Evolutionary conservation across 495 filamentous ascomycete species (phyloP), one percentile per base, ranked within the genome.

Genomic region (Delitschia confertaspora): DNA sequence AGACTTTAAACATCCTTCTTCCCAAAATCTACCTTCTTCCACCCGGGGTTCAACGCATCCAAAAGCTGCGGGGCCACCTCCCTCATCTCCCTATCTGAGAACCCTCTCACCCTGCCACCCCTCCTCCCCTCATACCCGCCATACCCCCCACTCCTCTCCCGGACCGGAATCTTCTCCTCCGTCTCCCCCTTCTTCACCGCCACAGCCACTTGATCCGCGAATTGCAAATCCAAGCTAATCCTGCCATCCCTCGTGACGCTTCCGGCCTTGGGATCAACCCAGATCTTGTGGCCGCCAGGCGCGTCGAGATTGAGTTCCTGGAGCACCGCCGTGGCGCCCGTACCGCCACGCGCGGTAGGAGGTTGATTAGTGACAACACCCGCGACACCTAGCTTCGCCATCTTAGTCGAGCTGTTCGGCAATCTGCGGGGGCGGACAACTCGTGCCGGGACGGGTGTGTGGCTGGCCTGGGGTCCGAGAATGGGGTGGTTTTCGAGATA

Each of bases 401-500:
- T 13, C 38, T 21, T 19, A 2, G 40, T 34, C 23, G 30, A 39
- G 13, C 6, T 13, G 0, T 13, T 33, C n/a, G 14, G 30, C 0
- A 33, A 56, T 0, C 34, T 31, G n/a, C 74, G 61, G 30, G 63
- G 61, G 14, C 44, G 36, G 19, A 95, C 43, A 22, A 93, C 69
- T 42, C 91, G 75, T 2, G 81, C 82, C 57, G 75, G 63, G 2
- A 91, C 70, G 0, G 85, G 75, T 6, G 76, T 53, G 45, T 74
- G 71, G 25, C 66, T 52, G 10, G 65, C 64, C 57, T 85, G 83
- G 6, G 87, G 88, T 3, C 91, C 91, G 54, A 80, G 78, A n/a
- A 76, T 45, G 0, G 91, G 82, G 57, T 95, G 88, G 60, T 94
- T 93, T 37, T 76, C 69, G 31, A 83, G 60, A 57, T 79, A 71